Evolutionary conservation across 1,284 basidiomycete genomes (phyloP).

Genomic region (Irpex sp.): DNA sequence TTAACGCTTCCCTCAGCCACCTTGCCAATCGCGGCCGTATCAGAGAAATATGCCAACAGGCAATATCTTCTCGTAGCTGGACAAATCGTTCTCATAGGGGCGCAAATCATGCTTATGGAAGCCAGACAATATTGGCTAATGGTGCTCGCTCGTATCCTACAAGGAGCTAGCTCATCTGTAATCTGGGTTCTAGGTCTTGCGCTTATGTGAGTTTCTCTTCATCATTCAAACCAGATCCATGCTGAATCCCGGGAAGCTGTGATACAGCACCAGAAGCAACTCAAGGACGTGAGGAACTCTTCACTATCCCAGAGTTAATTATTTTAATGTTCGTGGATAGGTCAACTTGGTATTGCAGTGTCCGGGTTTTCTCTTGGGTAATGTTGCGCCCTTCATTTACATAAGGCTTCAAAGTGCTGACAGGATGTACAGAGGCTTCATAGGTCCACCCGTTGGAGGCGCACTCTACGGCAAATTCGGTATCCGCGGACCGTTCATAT

Average conservation of each 20-base stretch:
- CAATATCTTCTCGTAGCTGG: constrained; percentile 59
- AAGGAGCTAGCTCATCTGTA: constrained; percentile 71
- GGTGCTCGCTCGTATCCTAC: constrained; percentile 66
- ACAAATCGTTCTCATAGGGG: constrained; percentile 50
- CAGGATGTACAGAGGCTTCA: constrained; percentile 34
- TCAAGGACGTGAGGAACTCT: constrained; percentile 51
- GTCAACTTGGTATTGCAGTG: constrained; percentile 72
- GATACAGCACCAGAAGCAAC: constrained; percentile 60
- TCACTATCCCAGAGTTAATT: background rate
- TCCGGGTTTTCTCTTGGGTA: constrained; percentile 68
- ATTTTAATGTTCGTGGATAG: constrained; percentile 28
- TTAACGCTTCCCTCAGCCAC: constrained; percentile 43
- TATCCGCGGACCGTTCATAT: constrained; percentile 73
- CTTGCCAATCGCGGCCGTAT: constrained; percentile 64
- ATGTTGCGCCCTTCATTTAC: background rate
- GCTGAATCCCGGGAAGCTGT: constrained; percentile 39
- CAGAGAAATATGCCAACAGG: constrained; percentile 57
- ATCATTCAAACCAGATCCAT: too few species aligned
- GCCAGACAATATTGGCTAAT: constrained; percentile 68
- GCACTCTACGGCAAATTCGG: constrained; percentile 64
- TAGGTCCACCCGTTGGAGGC: constrained; percentile 71
- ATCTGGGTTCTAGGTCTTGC: constrained; percentile 77
- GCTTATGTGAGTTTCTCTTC: constrained; percentile 46
- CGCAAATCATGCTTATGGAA: constrained; percentile 75
- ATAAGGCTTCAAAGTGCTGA: background rate